These are phyloP conservation scores for Lodderomyces parapsilosis DNA, from an alignment of 1,139 yeast species.

Conservation along the genomic window DNA sequence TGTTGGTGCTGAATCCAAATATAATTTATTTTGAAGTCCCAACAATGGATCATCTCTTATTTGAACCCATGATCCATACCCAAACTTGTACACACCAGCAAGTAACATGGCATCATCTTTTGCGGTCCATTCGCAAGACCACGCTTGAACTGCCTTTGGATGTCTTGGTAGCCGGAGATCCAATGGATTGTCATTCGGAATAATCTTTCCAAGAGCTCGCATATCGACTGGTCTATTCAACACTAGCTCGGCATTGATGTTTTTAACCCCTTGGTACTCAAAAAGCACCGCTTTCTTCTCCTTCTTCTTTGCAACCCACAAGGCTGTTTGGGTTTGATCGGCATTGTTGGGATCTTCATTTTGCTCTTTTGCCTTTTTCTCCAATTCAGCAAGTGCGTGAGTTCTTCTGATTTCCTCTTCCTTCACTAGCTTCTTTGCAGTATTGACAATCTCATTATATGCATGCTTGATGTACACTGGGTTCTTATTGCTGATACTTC, in stretches of 20 bases:
- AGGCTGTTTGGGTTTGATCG: conserved; percentile 43
- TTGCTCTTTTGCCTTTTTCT: conserved; percentile 60
- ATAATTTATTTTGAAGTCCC: conserved; percentile 81
- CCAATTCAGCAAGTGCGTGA: conserved; percentile 56
- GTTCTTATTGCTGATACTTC: conserved; percentile 81
- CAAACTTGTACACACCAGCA: conserved; percentile 87
- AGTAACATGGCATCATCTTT: conserved; percentile 84
- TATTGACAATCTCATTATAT: conserved; percentile 65
- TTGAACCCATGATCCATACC: conserved; percentile 94
- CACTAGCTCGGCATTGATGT: conserved; percentile 86
- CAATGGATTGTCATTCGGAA: conserved; percentile 59
- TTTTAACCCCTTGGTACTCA: conserved; percentile 85
- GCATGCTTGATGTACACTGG: conserved; percentile 80
- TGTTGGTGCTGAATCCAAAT: conserved; percentile 42
- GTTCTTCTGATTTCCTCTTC: conserved; percentile 67
- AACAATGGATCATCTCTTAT: conserved; percentile 94
- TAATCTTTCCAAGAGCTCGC: conserved; percentile 57
- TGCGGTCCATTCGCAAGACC: conserved; percentile 86
- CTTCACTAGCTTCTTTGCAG: conserved; percentile 60
- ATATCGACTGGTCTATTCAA: conserved; percentile 81
- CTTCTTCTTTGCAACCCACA: conserved; percentile 62
- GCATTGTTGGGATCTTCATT: conserved; percentile 38
- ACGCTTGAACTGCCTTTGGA: conserved; percentile 83
- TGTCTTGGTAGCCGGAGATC: conserved; percentile 55
- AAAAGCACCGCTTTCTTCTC: conserved; percentile 85